phyloP scores from a whole-genome alignment of 192 early-diverging fungal genomes.

The Linnemannia schmuckeri region DNA sequence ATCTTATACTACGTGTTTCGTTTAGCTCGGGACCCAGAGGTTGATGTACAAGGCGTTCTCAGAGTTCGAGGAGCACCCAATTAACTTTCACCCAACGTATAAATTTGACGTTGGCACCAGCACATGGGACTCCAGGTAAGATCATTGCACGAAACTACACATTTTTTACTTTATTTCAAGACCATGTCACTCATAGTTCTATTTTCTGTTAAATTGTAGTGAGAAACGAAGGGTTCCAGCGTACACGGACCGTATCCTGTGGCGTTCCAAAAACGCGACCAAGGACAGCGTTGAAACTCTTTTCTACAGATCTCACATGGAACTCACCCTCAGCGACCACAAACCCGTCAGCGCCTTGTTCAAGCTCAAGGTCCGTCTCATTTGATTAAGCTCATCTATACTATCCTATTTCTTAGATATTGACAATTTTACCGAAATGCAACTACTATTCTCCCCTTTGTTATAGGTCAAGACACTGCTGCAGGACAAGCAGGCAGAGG shows the following conservation, averaged over 20 bases:
- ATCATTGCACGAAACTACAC: neutral
- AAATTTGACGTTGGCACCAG: conserved; percentile 91
- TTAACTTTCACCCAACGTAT: conserved; percentile 91
- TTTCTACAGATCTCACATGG: conserved; percentile 73
- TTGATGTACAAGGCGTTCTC: conserved; percentile 77
- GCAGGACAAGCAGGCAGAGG: conserved; percentile 64
- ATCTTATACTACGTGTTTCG: neutral
- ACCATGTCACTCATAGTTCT: neutral
- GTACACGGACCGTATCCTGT: conserved; percentile 96
- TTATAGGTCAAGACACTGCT: conserved; percentile 72
- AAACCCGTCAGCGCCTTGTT: conserved; percentile 89
- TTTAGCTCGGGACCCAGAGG: conserved; percentile 74
- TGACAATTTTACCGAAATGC: neutral
- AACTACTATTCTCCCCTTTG: neutral
- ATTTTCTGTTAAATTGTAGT: conserved; percentile 37
- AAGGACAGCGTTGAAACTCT: conserved; percentile 61
- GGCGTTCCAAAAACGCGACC: conserved; percentile 71
- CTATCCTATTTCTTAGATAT: neutral
- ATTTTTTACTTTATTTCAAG: too few relatives aligned
- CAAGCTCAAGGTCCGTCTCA: conserved; percentile 62
- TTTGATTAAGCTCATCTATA: too few relatives aligned
- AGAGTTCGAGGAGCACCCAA: conserved; percentile 86
- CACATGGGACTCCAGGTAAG: conserved; percentile 82
- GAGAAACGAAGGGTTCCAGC: conserved; percentile 88
- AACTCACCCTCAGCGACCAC: conserved; percentile 85